Evolutionary conservation across 2,329 filamentous ascomycete genomes (phyloP), one percentile per base, ranked within the genome.

Genomic region (Xylariales sp.): DNA sequence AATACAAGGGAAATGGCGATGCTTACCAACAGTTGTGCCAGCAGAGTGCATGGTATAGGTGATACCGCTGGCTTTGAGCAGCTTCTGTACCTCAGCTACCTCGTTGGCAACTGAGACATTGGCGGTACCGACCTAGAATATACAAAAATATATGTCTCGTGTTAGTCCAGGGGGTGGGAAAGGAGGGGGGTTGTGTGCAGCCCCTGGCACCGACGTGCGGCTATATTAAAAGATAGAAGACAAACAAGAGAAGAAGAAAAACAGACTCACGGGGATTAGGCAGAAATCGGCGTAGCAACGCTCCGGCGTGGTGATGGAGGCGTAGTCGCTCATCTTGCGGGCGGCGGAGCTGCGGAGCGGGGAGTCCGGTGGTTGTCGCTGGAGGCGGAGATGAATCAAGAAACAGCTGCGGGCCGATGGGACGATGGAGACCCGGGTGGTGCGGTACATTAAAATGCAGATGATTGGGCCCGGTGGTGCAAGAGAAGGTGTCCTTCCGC

Each of bases 1-100:
- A 29, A 18, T 38, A 12, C 18, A n/a, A 29, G 25, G 25, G 33
- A 20, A 30, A 27, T 39, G 20, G 21, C 18, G 6, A n/a, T 19
- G 69, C 81, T 41, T 69, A 93, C 88, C 89, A 39, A 97, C 77
- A 0, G 91, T 97, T 0, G 91, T 96, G 11, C 91, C 93, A 3
- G 89, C 90, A 18, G 87, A 90, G 65, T 97, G 91, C 88, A 97
- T 93, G 32, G 76, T 81, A 59, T 90, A 91, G 47, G 79, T 82
- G 45, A 97, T 62, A 2, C 88, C 88, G 50, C 85, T 93, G 38
- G 78, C 80, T 62, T 85, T 81, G 52, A 98, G 74, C 24, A 97
- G 72, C 40, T 83, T 80, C 67, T 97, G 91, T 25, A 97, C 88
- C 46, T 85, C 82, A 23, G 91, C 91, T 20, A 98, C 81, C 59